phyloP scores from a whole-genome alignment of 2,329 filamentous ascomycete species.

The Claviceps purpurea region DNA sequence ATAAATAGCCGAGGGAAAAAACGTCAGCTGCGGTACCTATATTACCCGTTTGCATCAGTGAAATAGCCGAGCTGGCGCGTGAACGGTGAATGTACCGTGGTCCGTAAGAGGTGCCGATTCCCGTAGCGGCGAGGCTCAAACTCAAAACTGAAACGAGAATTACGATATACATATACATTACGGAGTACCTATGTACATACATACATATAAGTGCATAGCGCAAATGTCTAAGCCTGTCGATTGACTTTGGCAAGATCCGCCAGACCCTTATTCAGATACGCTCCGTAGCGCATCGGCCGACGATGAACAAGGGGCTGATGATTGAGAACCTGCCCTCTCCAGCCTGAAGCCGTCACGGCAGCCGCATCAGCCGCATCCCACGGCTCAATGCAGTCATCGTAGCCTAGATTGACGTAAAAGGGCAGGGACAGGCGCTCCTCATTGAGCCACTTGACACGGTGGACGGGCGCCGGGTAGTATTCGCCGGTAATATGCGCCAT shows the following conservation, averaged over 20 bases:
- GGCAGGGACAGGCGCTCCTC: slow-evolving; percentile 6
- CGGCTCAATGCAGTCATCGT: slow-evolving; percentile 3
- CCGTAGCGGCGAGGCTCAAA: no score
- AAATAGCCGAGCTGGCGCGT: no score
- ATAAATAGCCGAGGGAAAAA: no score
- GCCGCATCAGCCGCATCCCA: slow-evolving; percentile 3
- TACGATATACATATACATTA: no score
- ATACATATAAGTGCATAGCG: no score
- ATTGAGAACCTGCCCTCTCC: no score
- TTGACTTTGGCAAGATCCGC: neutral
- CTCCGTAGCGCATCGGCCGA: neutral
- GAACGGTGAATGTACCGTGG: no score
- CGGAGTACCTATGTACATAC: no score
- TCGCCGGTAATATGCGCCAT: slow-evolving; percentile 7
- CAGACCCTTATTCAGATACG: neutral
- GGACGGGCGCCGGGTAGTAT: slow-evolving; percentile 7
- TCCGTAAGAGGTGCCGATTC: no score
- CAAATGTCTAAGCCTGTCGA: neutral
- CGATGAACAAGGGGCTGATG: neutral
- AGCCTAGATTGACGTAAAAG: slow-evolving; percentile 7
- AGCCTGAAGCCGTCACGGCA: neutral
- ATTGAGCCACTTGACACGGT: slow-evolving; percentile 7
- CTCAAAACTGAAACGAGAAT: no score
- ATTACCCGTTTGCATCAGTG: no score
- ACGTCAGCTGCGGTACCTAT: no score